phyloP scores from a whole-genome alignment of 2,329 filamentous ascomycete species.

The Aspergillus tamarii region DNA sequence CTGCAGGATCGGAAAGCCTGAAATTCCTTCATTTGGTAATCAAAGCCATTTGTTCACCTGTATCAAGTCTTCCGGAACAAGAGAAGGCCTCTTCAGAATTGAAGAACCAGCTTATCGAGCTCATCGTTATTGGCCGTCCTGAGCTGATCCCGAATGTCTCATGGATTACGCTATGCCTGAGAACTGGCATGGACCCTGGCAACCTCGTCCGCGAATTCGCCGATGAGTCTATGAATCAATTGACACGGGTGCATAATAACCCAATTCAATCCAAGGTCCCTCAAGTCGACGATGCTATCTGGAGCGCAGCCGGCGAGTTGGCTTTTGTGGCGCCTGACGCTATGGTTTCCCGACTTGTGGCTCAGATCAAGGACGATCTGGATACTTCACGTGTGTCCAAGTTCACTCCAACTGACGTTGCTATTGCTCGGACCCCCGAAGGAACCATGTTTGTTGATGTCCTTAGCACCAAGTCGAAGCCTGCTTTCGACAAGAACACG shows the following conservation, averaged over 20 bases:
- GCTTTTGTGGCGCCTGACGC: conserved; percentile 88
- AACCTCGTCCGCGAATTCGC: conserved; percentile 68
- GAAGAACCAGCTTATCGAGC: conserved; percentile 71
- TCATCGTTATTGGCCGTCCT: conserved; percentile 77
- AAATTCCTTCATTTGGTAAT: conserved; percentile 63
- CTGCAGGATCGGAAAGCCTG: conserved; percentile 65
- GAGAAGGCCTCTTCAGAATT: conserved; percentile 53
- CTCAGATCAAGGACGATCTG: conserved; percentile 74
- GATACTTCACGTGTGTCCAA: conserved; percentile 68
- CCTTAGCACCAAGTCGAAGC: conserved; percentile 76
- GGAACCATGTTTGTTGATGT: conserved; percentile 90
- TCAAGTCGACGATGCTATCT: conserved; percentile 67
- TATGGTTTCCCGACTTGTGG: conserved; percentile 75
- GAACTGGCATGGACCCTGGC: conserved; percentile 80
- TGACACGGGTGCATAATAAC: conserved; percentile 59
- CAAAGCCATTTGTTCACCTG: conserved; percentile 45
- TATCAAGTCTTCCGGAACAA: conserved; percentile 27
- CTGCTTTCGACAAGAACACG: conserved; percentile 78
- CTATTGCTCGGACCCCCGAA: conserved; percentile 88
- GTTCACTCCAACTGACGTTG: conserved; percentile 84
- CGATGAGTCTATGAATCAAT: conserved; percentile 68
- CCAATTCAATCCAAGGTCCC: conserved; percentile 39
- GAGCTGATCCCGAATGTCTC: conserved; percentile 75
- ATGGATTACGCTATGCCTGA: conserved; percentile 89
- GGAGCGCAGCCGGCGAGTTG: conserved; percentile 82